Conservation (phyloP, 805 yeast species). For the Candida piceae region DNA sequence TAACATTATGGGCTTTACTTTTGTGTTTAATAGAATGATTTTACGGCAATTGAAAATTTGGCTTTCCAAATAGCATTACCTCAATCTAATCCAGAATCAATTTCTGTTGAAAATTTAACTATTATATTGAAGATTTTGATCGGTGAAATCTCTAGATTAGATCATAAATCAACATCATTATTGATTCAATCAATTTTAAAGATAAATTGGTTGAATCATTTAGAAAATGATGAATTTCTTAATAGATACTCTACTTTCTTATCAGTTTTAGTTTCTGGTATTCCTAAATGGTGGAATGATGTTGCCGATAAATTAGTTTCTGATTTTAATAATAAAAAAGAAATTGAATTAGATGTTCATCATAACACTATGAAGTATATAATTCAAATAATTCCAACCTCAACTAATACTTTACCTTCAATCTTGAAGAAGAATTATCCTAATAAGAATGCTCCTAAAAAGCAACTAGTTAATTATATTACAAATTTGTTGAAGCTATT, state of each 20-base stretch:
- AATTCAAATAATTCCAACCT: constrained; percentile 74
- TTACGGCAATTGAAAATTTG: constrained; percentile 51
- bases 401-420: constrained; percentile 58
- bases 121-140: constrained; percentile 55
- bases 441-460: constrained; percentile 61
- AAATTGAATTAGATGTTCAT: constrained; percentile 33
- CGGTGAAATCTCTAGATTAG: constrained; percentile 63
- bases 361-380: constrained; percentile 65
- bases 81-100: constrained; percentile 44
- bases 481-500: constrained; percentile 55
- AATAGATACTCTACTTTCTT: constrained; percentile 65
- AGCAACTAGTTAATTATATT: constrained; percentile 56
- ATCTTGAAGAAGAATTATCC: constrained; percentile 65
- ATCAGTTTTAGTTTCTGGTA: constrained; percentile 72
- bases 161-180: constrained; percentile 44
- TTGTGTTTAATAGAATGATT: constrained; percentile 34
- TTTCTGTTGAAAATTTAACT: constrained; percentile 47
- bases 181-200: constrained; percentile 60
- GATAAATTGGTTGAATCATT: constrained; percentile 56
- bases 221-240: constrained; percentile 33
- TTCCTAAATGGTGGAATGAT: constrained; percentile 87
- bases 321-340: constrained; percentile 42
- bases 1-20: background rate
- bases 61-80: constrained; percentile 58
- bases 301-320: constrained; percentile 65